Conservation (phyloP, 345 rosid genomes). For the Garcia nutans region DNA sequence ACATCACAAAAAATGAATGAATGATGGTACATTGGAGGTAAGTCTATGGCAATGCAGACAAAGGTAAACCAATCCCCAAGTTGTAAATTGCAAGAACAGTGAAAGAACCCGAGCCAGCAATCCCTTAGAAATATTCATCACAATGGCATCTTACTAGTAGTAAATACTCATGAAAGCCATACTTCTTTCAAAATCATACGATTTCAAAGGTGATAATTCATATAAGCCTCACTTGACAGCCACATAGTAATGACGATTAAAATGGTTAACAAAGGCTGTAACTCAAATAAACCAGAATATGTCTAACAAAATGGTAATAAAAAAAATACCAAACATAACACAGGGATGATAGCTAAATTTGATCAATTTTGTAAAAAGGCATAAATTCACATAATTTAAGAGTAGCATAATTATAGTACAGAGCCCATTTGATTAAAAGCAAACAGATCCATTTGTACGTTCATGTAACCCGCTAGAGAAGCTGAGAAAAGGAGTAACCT, state of each 20-base stretch:
- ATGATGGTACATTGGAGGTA: neutral
- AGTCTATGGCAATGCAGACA: neutral
- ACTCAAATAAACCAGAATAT: neutral
- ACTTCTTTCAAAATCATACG: neutral
- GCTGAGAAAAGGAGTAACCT: neutral
- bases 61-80: neutral
- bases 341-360: neutral
- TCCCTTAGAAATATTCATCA: neutral
- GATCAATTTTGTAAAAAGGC: neutral
- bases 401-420: neutral
- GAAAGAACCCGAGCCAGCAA: neutral
- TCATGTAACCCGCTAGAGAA: neutral
- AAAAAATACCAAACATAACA: neutral
- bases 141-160: neutral
- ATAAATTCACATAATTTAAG: too few species aligned
- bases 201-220: neutral
- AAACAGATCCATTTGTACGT: constrained; percentile 9
- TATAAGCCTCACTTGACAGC: neutral
- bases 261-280: neutral
- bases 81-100: neutral
- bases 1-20: neutral
- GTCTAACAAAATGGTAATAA: neutral
- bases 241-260: too few species aligned
- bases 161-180: neutral
- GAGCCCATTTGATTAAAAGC: neutral